A percentile compares a stretch with the other conserved stretches of the same genome.
Conservation (phyloP, 257 asterid species). For the Solanum sejunctum region DNA sequence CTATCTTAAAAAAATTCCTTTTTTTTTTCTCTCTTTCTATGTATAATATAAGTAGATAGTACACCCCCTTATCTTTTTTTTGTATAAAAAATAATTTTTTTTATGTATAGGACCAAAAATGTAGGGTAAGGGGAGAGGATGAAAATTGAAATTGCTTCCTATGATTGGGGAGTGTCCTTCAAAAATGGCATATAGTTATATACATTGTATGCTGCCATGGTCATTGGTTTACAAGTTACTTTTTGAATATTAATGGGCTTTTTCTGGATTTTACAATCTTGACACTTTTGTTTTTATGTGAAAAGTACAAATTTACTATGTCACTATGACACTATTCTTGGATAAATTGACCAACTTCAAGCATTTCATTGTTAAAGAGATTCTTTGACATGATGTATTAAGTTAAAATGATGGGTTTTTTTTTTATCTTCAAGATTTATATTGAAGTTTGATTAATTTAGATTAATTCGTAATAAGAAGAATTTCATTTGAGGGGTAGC, state of each 20-base stretch:
- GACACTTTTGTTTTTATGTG: too few species aligned
- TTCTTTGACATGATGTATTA: neutral
- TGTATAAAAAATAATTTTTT: neutral
- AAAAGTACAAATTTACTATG: neutral
- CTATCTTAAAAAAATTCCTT: neutral
- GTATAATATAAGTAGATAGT: neutral
- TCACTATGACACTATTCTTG: neutral
- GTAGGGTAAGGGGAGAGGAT: constrained; percentile 12
- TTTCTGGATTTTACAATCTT: neutral
- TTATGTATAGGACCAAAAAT: constrained; percentile 7
- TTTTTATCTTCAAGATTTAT: too few species aligned
- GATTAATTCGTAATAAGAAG: too few species aligned
- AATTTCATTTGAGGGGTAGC: too few species aligned
- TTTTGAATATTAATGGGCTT: neutral
- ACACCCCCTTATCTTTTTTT: neutral
- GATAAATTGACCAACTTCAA: neutral
- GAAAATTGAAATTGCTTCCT: constrained; percentile 8
- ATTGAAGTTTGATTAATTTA: too few species aligned
- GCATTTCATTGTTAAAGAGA: neutral
- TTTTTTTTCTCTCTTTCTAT: neutral
- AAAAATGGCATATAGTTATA: constrained; percentile 15
- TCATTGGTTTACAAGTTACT: neutral
- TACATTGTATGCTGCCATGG: constrained; percentile 13
- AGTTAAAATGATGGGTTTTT: neutral
- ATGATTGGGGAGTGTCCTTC: constrained; percentile 10